Conservation (phyloP, 1,284 basidiomycete species). For the Rhodofomes roseus region DNA sequence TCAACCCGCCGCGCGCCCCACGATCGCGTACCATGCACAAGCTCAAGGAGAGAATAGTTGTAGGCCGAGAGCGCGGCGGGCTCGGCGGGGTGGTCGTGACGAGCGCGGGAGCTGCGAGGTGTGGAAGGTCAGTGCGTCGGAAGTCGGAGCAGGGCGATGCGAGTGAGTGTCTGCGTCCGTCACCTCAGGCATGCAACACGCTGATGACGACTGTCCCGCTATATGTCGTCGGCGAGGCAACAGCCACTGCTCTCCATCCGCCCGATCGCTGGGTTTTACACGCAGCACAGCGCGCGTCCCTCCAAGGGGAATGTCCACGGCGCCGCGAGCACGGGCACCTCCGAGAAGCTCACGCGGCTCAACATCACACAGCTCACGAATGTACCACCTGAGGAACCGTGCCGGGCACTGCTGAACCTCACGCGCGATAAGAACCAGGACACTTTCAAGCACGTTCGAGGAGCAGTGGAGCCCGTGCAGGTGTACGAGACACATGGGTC, state of each 20-base stretch:
- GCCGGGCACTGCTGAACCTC: slow-evolving; percentile 55
- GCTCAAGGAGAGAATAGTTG: slow-evolving; percentile 41
- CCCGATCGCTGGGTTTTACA: slow-evolving; percentile 22
- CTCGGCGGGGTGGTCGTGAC: slow-evolving; percentile 67
- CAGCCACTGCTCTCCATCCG: slow-evolving; percentile 45
- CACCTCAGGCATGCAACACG: neutral
- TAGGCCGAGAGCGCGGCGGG: slow-evolving; percentile 31
- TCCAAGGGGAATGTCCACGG: slow-evolving; percentile 43
- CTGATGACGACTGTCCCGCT: slow-evolving; percentile 45
- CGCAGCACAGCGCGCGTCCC: slow-evolving; percentile 32
- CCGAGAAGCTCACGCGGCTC: slow-evolving; percentile 60
- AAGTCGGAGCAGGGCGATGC: neutral
- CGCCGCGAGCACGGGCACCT: slow-evolving; percentile 54
- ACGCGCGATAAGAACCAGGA: slow-evolving; percentile 82
- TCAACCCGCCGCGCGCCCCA: no score
- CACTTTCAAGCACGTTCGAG: slow-evolving; percentile 46
- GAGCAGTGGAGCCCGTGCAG: slow-evolving; percentile 47
- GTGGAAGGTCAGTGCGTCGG: slow-evolving; percentile 36
- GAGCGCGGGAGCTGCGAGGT: slow-evolving; percentile 69
- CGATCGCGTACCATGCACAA: no score
- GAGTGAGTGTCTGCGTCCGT: neutral
- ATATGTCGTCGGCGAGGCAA: slow-evolving; percentile 71
- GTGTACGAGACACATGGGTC: slow-evolving; percentile 68
- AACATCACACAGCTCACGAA: slow-evolving; percentile 45
- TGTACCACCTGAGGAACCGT: neutral